Evolutionary conservation across 139 green algal genomes (phyloP).

Genomic region (Desmodesmus armatus): DNA sequence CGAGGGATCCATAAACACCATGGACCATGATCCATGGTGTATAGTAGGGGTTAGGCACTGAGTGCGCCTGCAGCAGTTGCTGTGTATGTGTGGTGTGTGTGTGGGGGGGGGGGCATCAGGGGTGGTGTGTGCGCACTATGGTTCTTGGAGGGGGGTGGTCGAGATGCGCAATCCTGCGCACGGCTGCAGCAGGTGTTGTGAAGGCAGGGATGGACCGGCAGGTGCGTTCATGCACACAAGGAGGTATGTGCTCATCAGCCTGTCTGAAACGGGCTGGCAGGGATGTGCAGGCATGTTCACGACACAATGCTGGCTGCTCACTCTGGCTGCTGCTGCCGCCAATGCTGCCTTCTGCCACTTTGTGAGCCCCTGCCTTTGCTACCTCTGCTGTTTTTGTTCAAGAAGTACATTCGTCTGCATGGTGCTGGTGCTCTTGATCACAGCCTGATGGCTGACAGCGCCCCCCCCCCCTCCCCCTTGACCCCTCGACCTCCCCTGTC

Average conservation of each 20-base stretch:
- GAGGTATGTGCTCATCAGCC: not conserved
- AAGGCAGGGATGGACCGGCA: not conserved
- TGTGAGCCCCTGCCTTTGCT: not conserved
- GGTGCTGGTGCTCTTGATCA: not conserved
- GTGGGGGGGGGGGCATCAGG: too few relatives aligned
- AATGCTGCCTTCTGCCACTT: not conserved
- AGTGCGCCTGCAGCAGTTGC: too few relatives aligned
- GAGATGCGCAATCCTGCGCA: not conserved
- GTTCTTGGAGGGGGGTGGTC: not conserved
- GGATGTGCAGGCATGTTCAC: too few relatives aligned
- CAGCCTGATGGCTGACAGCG: not conserved
- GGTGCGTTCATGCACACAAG: not conserved
- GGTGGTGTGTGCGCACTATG: too few relatives aligned
- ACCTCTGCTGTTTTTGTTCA: not conserved
- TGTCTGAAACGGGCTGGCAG: not conserved
- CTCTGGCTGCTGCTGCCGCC: not conserved
- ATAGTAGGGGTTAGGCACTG: too few relatives aligned
- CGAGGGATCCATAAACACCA: too few relatives aligned
- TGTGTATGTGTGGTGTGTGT: too few relatives aligned
- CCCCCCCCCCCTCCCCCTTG: not conserved
- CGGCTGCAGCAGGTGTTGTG: not conserved
- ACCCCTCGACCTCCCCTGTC: not conserved
- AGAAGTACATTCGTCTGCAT: not conserved
- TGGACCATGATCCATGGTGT: too few relatives aligned
- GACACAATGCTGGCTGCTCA: not conserved